These are phyloP conservation scores for Metschnikowia orientalis DNA, from an alignment of 805 yeast species.

Conservation along the genomic window DNA sequence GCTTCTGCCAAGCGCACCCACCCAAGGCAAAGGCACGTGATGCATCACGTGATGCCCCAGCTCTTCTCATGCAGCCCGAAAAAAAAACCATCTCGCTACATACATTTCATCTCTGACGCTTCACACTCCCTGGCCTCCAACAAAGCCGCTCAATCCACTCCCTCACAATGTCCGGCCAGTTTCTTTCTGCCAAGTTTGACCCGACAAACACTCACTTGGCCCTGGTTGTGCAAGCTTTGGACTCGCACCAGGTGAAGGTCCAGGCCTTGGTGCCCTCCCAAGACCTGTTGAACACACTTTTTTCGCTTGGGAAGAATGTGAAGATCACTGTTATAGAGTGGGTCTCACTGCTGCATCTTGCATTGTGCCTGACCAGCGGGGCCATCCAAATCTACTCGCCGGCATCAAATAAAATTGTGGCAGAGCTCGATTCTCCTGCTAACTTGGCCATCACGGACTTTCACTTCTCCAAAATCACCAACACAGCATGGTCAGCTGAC, in stretches of 20 bases:
- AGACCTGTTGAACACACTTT: conserved; percentile 42
- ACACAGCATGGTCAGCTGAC: conserved; percentile 58
- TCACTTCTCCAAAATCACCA: conserved; percentile 38
- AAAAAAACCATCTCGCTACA: too few relatives aligned
- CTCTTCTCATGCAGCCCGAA: too few relatives aligned
- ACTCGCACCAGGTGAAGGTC: conserved; percentile 64
- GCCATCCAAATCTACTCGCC: conserved; percentile 65
- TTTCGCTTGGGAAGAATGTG: conserved; percentile 49
- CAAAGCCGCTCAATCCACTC: too few relatives aligned
- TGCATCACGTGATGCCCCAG: too few relatives aligned
- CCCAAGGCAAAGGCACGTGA: too few relatives aligned
- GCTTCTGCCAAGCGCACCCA: too few relatives aligned
- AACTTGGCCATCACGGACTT: conserved; percentile 49
- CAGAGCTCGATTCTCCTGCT: conserved; percentile 45
- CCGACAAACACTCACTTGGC: conserved; percentile 60
- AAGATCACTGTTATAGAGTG: conserved; percentile 50
- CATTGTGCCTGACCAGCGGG: conserved; percentile 66
- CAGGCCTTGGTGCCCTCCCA: conserved; percentile 46
- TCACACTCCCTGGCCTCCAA: too few relatives aligned
- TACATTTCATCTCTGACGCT: too few relatives aligned
- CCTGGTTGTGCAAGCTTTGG: conserved; percentile 61
- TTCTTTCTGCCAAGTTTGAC: conserved; percentile 52
- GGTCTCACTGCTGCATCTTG: conserved; percentile 47
- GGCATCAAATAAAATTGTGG: conserved; percentile 50
- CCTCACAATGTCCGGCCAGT: conserved; percentile 21